Evolutionary conservation across 2,329 filamentous ascomycete species (phyloP).

Genomic region (Stemphylium vesicarium): DNA sequence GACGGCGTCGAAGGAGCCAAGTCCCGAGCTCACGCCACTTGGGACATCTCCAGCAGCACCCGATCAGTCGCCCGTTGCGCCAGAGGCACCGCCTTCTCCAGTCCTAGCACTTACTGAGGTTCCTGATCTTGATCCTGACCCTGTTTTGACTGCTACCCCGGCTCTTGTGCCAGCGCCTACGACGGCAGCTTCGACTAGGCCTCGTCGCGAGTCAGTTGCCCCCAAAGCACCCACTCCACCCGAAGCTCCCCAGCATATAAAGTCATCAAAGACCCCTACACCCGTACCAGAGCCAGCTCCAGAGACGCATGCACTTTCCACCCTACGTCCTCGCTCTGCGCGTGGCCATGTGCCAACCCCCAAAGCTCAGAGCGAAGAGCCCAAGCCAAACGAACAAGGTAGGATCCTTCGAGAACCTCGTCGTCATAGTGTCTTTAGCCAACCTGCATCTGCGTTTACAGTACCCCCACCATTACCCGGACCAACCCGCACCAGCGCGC

Average conservation of each 20-base stretch:
- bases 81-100: constrained; percentile 7
- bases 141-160: constrained; percentile 4
- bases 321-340: constrained; percentile 46
- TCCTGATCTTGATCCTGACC: constrained; percentile 13
- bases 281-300: constrained; percentile 23
- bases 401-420: constrained; percentile 48
- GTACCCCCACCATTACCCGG: constrained; percentile 17
- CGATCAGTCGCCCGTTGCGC: constrained; percentile 15
- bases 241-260: constrained; percentile 19
- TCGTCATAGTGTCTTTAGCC: constrained; percentile 54
- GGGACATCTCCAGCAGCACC: constrained; percentile 23
- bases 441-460: constrained; percentile 34
- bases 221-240: constrained; percentile 36
- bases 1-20: constrained; percentile 14
- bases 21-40: constrained; percentile 26
- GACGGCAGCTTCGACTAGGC: constrained; percentile 45
- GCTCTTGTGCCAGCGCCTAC: constrained; percentile 14
- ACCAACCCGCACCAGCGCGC: constrained; percentile 53
- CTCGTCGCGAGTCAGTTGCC: constrained; percentile 42
- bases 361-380: constrained; percentile 58
- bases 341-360: constrained; percentile 47
- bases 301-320: constrained; percentile 18
- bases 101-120: constrained; percentile 1
- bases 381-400: constrained; percentile 48
- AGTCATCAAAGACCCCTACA: constrained; percentile 26